These are phyloP conservation scores for Ustilago curta DNA, from an alignment of 1,284 basidiomycete genomes.

Conservation along the genomic window DNA sequence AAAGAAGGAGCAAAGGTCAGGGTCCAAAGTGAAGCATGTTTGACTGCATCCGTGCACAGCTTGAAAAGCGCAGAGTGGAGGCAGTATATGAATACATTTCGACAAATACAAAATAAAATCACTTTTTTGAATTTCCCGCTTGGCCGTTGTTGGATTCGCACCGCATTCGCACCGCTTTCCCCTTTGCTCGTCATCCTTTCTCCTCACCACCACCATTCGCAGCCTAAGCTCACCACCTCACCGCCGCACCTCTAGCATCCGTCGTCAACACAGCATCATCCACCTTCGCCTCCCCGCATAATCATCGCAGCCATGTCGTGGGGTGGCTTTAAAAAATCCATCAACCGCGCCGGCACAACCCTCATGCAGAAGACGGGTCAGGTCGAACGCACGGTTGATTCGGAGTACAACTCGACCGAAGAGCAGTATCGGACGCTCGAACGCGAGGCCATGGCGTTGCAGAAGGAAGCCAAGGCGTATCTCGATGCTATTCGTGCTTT, in stretches of 20 bases:
- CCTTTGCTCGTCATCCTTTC: too few species aligned
- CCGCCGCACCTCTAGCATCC: too few species aligned
- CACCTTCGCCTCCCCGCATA: neutral
- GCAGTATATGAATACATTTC: neutral
- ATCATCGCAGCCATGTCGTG: slow-evolving; percentile 62
- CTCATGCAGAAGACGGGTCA: slow-evolving; percentile 83
- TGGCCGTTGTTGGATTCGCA: neutral
- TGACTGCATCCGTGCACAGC: slow-evolving; percentile 36
- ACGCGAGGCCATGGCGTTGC: slow-evolving; percentile 75
- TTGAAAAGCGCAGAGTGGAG: slow-evolving; percentile 11
- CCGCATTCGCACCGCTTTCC: neutral
- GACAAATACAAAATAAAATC: neutral
- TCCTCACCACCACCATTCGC: too few species aligned
- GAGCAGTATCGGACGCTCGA: slow-evolving; percentile 86
- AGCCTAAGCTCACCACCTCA: too few species aligned
- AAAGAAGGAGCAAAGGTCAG: slow-evolving; percentile 2
- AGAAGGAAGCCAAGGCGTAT: slow-evolving; percentile 95
- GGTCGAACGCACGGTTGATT: slow-evolving; percentile 92
- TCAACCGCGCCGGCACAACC: slow-evolving; percentile 91
- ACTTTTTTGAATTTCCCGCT: neutral
- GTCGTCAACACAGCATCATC: too few species aligned
- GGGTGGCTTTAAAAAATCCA: slow-evolving; percentile 87
- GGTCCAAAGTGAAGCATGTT: slow-evolving; percentile 5
- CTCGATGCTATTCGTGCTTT: slow-evolving; percentile 89
- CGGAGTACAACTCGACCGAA: slow-evolving; percentile 93